Conservation (phyloP, 2,329 filamentous ascomycete genomes). For the Pezicula rhizophila region DNA sequence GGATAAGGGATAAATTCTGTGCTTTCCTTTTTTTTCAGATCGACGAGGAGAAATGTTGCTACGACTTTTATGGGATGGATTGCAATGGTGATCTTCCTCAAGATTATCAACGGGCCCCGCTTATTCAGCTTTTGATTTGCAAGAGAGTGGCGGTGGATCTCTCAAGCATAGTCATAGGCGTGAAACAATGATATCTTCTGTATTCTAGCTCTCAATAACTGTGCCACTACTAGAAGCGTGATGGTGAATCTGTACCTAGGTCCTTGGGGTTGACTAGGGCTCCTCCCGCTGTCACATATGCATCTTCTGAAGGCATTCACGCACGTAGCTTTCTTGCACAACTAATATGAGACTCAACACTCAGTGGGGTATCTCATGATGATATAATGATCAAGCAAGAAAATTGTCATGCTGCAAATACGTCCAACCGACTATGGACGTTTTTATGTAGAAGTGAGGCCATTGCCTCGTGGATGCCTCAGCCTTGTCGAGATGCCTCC, state of each 20-base stretch:
- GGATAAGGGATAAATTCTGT: slow-evolving; percentile 17
- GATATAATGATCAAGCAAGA: too few relatives aligned
- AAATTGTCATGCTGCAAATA: too few relatives aligned
- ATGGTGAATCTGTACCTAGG: not conserved
- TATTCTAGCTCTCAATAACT: slow-evolving; percentile 26
- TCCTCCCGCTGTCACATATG: not conserved
- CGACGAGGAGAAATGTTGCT: slow-evolving; percentile 12
- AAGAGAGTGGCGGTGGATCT: slow-evolving; percentile 17
- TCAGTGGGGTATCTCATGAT: too few relatives aligned
- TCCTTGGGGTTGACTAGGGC: not conserved
- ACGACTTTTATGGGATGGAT: slow-evolving; percentile 24
- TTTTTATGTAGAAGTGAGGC: too few relatives aligned
- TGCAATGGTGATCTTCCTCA: slow-evolving; percentile 18
- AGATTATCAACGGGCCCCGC: slow-evolving; percentile 19
- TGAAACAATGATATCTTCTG: slow-evolving; percentile 24
- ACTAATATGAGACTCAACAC: too few relatives aligned
- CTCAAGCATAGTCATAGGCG: slow-evolving; percentile 16
- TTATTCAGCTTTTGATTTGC: slow-evolving; percentile 8
- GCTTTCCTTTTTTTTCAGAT: slow-evolving; percentile 20
- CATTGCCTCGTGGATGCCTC: too few relatives aligned
- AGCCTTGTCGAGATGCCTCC: too few relatives aligned
- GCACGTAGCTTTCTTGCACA: too few relatives aligned
- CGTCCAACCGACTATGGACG: too few relatives aligned
- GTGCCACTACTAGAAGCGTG: slow-evolving; percentile 9
- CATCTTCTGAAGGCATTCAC: too few relatives aligned